Percentiles rank a stretch among this genome's conserved stretches.
These are phyloP conservation scores for Boletellus sp. DNA, from an alignment of 768 basidiomycete genomes.

Conservation along the genomic window DNA sequence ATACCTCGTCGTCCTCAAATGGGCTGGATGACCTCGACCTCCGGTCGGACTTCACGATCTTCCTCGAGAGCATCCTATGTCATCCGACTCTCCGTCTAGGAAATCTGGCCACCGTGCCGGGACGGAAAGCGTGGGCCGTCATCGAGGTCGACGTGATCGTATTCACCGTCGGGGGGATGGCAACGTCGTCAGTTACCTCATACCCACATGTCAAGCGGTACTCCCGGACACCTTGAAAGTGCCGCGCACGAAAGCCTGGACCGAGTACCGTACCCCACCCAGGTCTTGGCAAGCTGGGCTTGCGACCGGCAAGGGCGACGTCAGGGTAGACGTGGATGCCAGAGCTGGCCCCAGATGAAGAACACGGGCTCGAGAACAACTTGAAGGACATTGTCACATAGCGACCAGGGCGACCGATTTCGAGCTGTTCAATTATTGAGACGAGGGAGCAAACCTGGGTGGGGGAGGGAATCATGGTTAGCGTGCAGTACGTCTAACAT, in stretches of 20 bases:
- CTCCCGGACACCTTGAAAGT: slow-evolving; percentile 81
- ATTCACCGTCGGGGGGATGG: slow-evolving; percentile 70
- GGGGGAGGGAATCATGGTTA: slow-evolving; percentile 69
- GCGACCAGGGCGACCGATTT: slow-evolving; percentile 64
- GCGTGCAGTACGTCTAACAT: slow-evolving; percentile 75
- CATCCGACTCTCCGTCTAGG: slow-evolving; percentile 62
- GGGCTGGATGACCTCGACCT: slow-evolving; percentile 78
- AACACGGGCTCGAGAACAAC: slow-evolving; percentile 59
- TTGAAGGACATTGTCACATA: slow-evolving; percentile 29
- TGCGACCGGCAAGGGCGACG: slow-evolving; percentile 27
- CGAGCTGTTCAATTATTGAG: slow-evolving; percentile 85
- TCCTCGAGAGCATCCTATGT: slow-evolving; percentile 61
- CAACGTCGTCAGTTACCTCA: slow-evolving; percentile 72
- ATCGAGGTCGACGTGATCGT: slow-evolving; percentile 74
- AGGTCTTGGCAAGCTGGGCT: slow-evolving; percentile 20
- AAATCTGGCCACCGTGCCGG: slow-evolving; percentile 58
- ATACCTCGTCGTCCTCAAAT: slow-evolving; percentile 59
- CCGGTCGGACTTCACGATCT: slow-evolving; percentile 64
- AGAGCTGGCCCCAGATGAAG: slow-evolving; percentile 13
- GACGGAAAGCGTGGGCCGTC: slow-evolving; percentile 69
- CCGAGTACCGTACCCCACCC: slow-evolving; percentile 57
- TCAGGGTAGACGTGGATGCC: slow-evolving; percentile 53
- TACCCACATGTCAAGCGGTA: slow-evolving; percentile 75
- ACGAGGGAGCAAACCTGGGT: slow-evolving; percentile 67
- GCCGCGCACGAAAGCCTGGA: slow-evolving; percentile 63